These are phyloP conservation scores for Solanum etuberosum DNA, from an alignment of 257 asterid genomes.

Conservation along the genomic window DNA sequence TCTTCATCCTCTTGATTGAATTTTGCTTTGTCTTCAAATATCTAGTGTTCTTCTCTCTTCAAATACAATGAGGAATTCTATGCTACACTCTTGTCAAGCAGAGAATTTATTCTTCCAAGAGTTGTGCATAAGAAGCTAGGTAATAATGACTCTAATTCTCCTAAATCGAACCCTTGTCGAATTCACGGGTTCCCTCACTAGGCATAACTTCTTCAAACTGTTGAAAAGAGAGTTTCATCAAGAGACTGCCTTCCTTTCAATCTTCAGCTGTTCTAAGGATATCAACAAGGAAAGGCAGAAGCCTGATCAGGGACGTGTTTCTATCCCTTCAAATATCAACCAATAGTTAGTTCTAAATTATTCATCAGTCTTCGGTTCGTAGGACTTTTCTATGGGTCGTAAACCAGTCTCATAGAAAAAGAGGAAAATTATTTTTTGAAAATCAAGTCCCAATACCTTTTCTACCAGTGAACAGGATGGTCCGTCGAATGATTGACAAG, in stretches of 20 bases:
- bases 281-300: slow-evolving; percentile 16
- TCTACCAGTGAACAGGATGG: too few species aligned
- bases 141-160: neutral
- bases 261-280: slow-evolving; percentile 16
- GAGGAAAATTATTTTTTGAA: too few species aligned
- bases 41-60: neutral
- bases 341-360: too few species aligned
- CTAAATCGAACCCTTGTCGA: neutral
- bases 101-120: neutral
- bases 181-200: neutral
- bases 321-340: too few species aligned
- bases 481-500: too few species aligned
- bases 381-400: too few species aligned
- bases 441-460: too few species aligned
- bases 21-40: neutral
- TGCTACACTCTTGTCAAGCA: neutral
- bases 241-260: slow-evolving; percentile 21
- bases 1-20: neutral
- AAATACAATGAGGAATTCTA: neutral
- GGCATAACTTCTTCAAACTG: slow-evolving; percentile 25
- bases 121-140: neutral
- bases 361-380: too few species aligned
- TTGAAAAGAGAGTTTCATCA: slow-evolving; percentile 28
- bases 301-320: too few species aligned
- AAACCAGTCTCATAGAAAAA: too few species aligned